Conservation (phyloP, 352 stramenopile genomes). For the Phytophthora hibernalis region DNA sequence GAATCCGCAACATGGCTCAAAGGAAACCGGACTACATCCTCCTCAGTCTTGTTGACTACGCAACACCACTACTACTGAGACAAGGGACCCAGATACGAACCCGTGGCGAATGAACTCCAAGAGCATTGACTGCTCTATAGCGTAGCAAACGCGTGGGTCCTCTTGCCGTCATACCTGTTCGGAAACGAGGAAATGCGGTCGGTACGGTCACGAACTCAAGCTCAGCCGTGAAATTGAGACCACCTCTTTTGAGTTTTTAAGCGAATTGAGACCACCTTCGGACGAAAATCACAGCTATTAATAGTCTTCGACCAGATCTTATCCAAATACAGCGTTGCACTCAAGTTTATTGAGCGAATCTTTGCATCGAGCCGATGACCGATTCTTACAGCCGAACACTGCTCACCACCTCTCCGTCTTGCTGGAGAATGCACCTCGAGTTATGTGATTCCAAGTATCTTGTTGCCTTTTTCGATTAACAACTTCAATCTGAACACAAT, state of each 20-base stretch:
- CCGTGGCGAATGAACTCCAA: too few relatives aligned
- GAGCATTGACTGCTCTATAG: conserved; percentile 5
- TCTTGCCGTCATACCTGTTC: background rate
- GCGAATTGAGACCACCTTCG: background rate
- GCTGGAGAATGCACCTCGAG: background rate
- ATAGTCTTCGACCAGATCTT: background rate
- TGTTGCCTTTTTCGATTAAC: background rate
- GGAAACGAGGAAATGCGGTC: background rate
- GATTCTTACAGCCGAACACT: background rate
- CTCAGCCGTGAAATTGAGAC: background rate
- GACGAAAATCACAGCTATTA: background rate
- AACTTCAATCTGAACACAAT: background rate
- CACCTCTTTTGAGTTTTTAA: too few relatives aligned
- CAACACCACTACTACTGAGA: background rate
- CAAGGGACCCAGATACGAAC: too few relatives aligned
- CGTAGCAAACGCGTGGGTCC: background rate
- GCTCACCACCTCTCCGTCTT: too few relatives aligned
- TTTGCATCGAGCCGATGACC: background rate
- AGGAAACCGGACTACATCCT: background rate
- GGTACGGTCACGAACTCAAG: background rate
- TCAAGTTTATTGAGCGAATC: background rate
- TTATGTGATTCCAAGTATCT: background rate
- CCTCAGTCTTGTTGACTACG: background rate
- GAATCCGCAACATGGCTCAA: background rate
- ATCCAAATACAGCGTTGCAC: background rate